Base-by-base conservation (phyloP, 2,329 filamentous ascomycete species). In the Elsinoe fawcettii region DNA sequence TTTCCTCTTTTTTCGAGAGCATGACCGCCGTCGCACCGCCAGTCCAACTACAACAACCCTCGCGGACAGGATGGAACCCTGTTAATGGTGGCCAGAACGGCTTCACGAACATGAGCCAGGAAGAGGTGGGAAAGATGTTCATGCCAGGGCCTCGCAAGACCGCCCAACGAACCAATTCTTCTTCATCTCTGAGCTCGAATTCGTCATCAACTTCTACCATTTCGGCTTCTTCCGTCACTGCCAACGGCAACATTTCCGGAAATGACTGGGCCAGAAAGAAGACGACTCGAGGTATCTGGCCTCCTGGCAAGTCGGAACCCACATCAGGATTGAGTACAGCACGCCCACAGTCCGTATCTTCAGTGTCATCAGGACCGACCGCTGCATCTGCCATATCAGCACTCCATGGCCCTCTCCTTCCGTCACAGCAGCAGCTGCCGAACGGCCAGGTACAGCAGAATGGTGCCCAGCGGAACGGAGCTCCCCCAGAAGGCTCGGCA, bases 151-250 rank as follows among this genome's bases (percentile, higher is more conserved):
- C 89, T 68, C 88, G 90, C 66, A 96, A 96, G 76, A 85, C 81
- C 69, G 80, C 90, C 60, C 88, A 92, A 71, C 85, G 92, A 70
- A 86, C 86, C 67, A 95, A 90, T 77, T 97, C 92, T 34, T 93
- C 90, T 59, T 95, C 90, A 3, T 96, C 91, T 46, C 79, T 95
- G 62, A 75, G 77, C 57, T 84, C 82, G 20, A 74, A 74, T 57
- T 74, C 77, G 32, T 87, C 88, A 12, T 83, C 83, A 51, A 81
- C 76, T 39, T 83, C 85, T 1, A 87, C 86, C 56, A 76, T 87
- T 61, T 80, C 82, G 37, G 73, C 73, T 41, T 74, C 73, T 23
- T 58, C 62, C 32, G 66, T 68, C 30, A 60, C 66, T 30, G 63
- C 62, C 12, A 68, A 47, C 43, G 41, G 54, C 7, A 47, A 30